Base-by-base conservation (phyloP, 805 yeast genomes). In the Priceomyces carsonii region DNA sequence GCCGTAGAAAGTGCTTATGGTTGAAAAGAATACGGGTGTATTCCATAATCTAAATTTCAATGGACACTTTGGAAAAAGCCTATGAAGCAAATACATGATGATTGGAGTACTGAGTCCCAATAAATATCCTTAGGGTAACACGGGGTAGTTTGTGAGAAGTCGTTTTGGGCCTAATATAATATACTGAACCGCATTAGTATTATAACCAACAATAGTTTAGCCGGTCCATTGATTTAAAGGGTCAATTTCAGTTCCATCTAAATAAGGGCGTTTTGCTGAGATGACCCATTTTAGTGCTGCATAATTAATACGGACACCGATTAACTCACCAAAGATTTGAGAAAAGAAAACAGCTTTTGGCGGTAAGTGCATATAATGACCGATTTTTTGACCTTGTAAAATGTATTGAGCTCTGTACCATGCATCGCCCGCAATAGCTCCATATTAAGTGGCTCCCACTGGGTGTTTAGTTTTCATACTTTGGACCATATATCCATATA, bases 171-270 rank as follows among this genome's bases (percentile, higher is more conserved):
- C 79, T 32, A 73, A 51, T 1, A 73, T 57, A n/a, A 72, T 76
- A 40, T 73, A 73, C 42, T 70, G 76, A 20, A 73, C 63, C 8
- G 78, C 73, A 44, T 72, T 73, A n/a, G 74, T 66, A 45, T 72
- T 70, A 39, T 58, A 61, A 12, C 59, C 51, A 21, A 61, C 53
- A 20, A 73, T 57, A 5, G 57, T 40, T 41, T 73, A 77, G 2
- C 74, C 78, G 2, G 76, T 72, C 78, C 78, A 73, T 46, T 73
- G 79, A 39, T 69, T 71, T 17, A 72, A 51, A 1, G 77, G 73
- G 46, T 73, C 79, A 1, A 36, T 48, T 20, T 52, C 50, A 7
- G 47, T 38, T 1, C 72, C 71, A 5, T 50, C 39, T 38, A 67
- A 51, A 31, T 50, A 73, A 5, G 57, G 60, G 14, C 61, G 53